Evolutionary conservation across 2,329 filamentous ascomycete genomes (phyloP).

Genomic region (Aspergillus nomiae): DNA sequence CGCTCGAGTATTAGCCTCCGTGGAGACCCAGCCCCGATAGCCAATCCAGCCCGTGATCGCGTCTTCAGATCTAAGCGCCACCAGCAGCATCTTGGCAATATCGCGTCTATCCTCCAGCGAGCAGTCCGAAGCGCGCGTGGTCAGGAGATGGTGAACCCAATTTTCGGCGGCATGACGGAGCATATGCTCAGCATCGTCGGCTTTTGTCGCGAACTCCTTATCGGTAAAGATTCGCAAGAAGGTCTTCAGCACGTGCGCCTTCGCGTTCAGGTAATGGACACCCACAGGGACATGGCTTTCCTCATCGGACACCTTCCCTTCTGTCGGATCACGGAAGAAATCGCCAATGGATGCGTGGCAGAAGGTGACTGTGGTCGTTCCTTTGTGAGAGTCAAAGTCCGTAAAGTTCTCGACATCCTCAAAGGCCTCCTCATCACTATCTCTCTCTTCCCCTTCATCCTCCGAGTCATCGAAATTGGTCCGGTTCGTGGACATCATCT

Average conservation of each 20-base stretch:
- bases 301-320: constrained; percentile 20
- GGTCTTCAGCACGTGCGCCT: constrained; percentile 7
- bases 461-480: constrained; percentile 8
- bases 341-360: constrained; percentile 28
- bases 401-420: constrained; percentile 13
- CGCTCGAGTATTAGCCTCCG: neutral
- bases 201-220: neutral
- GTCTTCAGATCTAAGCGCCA: neutral
- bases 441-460: constrained; percentile 6
- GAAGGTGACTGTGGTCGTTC: constrained; percentile 22
- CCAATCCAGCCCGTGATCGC: neutral
- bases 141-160: neutral
- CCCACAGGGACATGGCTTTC: constrained; percentile 16
- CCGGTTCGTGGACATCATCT: constrained; percentile 3
- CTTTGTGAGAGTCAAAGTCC: constrained; percentile 21
- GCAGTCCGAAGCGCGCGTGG: neutral
- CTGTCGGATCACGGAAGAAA: constrained; percentile 18
- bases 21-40: neutral
- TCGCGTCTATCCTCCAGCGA: neutral
- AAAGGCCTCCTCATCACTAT: constrained; percentile 6
- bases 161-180: neutral
- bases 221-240: neutral
- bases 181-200: neutral
- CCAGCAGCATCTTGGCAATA: neutral
- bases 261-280: constrained; percentile 19